phyloP scores from a whole-genome alignment of 768 basidiomycete genomes.

The Hericium coralloides region DNA sequence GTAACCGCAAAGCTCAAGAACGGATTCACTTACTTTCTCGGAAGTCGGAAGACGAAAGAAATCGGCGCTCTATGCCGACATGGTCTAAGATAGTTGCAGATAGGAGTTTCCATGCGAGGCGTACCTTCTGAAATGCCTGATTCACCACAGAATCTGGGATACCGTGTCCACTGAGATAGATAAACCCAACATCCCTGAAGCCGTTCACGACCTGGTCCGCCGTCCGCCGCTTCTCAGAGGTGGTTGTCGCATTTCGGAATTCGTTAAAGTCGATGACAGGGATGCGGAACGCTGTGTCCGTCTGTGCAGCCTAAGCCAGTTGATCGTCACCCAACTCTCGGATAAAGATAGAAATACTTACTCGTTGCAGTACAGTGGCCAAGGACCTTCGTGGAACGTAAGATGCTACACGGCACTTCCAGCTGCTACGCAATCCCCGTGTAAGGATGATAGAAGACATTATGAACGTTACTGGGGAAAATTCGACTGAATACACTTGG shows the following conservation, averaged over 20 bases:
- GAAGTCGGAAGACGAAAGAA: conserved; percentile 64
- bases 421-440: too few relatives aligned
- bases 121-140: conserved; percentile 58
- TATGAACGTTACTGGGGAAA: too few relatives aligned
- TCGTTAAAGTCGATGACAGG: conserved; percentile 75
- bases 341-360: background rate
- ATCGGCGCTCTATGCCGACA: conserved; percentile 49
- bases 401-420: background rate
- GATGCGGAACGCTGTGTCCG: conserved; percentile 27
- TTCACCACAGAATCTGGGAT: conserved; percentile 49
- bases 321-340: background rate
- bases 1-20: background rate
- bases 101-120: background rate
- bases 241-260: conserved; percentile 43
- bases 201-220: conserved; percentile 67
- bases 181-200: conserved; percentile 74
- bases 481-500: too few relatives aligned
- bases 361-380: background rate
- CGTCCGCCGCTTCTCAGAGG: conserved; percentile 47
- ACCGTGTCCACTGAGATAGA: conserved; percentile 71
- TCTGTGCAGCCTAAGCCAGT: background rate
- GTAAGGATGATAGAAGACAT: too few relatives aligned
- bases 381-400: background rate
- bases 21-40: conserved; percentile 37
- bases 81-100: background rate